Conservation (phyloP, 495 filamentous ascomycete species). For the Penicillium maclennaniae region DNA sequence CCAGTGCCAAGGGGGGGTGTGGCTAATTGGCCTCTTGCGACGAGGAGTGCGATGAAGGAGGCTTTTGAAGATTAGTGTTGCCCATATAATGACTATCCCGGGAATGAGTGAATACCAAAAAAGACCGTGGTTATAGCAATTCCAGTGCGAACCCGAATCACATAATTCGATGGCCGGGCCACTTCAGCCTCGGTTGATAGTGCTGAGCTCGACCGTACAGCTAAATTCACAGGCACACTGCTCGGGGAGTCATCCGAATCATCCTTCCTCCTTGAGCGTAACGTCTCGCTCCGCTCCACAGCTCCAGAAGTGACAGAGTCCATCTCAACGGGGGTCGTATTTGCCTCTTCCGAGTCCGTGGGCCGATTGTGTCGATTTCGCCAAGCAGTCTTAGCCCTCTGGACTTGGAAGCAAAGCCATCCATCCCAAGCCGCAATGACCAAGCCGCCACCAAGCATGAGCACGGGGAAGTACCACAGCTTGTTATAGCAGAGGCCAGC, state of each 20-base stretch:
- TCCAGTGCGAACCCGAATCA: slow-evolving; percentile 34
- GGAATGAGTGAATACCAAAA: slow-evolving; percentile 34
- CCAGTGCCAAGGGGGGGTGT: slow-evolving; percentile 46
- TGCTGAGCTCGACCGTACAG: background rate
- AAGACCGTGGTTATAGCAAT: slow-evolving; percentile 48
- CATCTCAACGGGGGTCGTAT: slow-evolving; percentile 3
- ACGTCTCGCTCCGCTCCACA: slow-evolving; percentile 2
- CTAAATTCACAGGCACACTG: background rate
- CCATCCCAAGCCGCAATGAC: slow-evolving; percentile 59
- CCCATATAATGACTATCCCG: background rate
- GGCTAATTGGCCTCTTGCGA: slow-evolving; percentile 48
- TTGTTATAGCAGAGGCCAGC: slow-evolving; percentile 74
- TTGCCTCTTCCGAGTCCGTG: slow-evolving; percentile 4
- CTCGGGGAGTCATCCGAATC: background rate
- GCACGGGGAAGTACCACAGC: slow-evolving; percentile 76
- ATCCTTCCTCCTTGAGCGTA: slow-evolving; percentile 13
- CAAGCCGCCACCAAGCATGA: slow-evolving; percentile 59
- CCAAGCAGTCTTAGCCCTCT: slow-evolving; percentile 20
- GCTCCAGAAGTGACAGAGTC: slow-evolving; percentile 4
- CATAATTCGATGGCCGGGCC: slow-evolving; percentile 14
- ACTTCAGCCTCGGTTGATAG: slow-evolving; percentile 1
- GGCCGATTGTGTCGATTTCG: slow-evolving; percentile 14
- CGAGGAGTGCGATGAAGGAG: slow-evolving; percentile 60
- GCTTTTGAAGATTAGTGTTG: slow-evolving; percentile 14
- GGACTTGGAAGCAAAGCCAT: slow-evolving; percentile 43